These are phyloP conservation scores for Ceratonia siliqua DNA, from an alignment of 306 rosid species.

Conservation along the genomic window DNA sequence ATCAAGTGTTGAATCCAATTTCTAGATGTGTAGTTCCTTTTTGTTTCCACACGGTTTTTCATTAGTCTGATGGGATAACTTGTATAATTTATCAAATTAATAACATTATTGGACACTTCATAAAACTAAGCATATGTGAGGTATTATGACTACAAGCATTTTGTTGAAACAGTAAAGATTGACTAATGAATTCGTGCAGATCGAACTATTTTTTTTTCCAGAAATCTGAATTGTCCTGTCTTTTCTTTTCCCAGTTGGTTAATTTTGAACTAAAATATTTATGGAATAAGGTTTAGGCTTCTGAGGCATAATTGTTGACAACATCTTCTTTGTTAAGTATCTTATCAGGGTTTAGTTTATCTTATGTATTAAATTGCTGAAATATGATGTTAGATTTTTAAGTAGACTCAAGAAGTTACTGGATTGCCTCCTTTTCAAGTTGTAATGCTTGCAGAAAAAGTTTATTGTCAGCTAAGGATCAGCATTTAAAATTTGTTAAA, in stretches of 20 bases:
- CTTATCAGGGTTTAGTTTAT: constrained; percentile 1
- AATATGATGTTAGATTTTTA: neutral
- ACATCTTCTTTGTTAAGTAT: neutral
- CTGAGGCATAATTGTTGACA: neutral
- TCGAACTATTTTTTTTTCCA: neutral
- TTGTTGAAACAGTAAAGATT: neutral
- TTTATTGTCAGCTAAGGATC: neutral
- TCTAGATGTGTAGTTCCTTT: neutral
- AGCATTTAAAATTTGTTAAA: neutral
- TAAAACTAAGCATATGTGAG: constrained; percentile 8
- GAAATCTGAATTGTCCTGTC: neutral
- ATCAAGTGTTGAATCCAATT: neutral
- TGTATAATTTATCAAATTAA: neutral
- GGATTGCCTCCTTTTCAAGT: constrained; percentile 4
- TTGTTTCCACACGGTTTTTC: constrained; percentile 11
- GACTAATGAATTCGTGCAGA: neutral
- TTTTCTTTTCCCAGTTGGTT: constrained; percentile 4
- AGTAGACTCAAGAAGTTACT: constrained; percentile 16
- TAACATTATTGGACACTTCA: neutral
- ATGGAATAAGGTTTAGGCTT: neutral
- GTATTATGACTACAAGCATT: neutral
- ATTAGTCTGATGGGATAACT: neutral
- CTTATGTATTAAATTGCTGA: constrained; percentile 21
- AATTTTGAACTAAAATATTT: constrained; percentile 1
- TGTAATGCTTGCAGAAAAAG: neutral